Evolutionary conservation across 2,329 filamentous ascomycete genomes (phyloP), one percentile per base, ranked within the genome.

Genomic region (Aureobasidium subglaciale): DNA sequence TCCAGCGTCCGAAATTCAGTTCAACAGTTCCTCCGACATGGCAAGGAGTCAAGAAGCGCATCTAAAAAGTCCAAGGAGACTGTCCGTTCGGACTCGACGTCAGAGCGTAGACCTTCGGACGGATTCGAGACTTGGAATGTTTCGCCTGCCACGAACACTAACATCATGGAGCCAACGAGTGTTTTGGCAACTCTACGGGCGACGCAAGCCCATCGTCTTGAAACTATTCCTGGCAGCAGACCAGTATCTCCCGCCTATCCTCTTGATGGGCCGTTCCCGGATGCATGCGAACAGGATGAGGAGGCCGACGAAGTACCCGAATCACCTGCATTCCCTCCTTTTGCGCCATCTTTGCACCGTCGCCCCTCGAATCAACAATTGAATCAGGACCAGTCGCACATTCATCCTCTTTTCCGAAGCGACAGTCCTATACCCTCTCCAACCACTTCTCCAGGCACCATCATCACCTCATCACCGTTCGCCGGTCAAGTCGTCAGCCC

Each of bases 321-420:
- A 29, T 40, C 41, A 49, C 50, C 37, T 9, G 27, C 25, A 1
- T 35, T 54, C 6, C 50, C 50, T 18, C 38, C 49, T 16, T 57
- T 59, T 24, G 56, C 58, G 18, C 58, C 56, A n/a, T 49, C 56
- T n/a, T 34, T 53, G 20, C 24, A 38, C 34, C 58, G 41, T 22
- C 37, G 48, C 20, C 66, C 67, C 29, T 56, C 41, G 69, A 40
- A 41, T 10, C 29, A 53, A 50, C 45, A 49, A 29, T 29, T 48
- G 16, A 37, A 61, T 8, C 62, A 69, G 15, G 77, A 77, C 63
- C 85, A 90, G 67, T 76, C 83, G 3, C 82, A 90, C 64, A 90
- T 90, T 42, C 87, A 91, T 67, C 87, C 87, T 8, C 77, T 91
- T 3, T 90, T 91, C 73, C 79, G 87, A 58, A 84, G 84, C 5